phyloP scores from a whole-genome alignment of 1,139 yeast species.

The Pichia terricola region DNA sequence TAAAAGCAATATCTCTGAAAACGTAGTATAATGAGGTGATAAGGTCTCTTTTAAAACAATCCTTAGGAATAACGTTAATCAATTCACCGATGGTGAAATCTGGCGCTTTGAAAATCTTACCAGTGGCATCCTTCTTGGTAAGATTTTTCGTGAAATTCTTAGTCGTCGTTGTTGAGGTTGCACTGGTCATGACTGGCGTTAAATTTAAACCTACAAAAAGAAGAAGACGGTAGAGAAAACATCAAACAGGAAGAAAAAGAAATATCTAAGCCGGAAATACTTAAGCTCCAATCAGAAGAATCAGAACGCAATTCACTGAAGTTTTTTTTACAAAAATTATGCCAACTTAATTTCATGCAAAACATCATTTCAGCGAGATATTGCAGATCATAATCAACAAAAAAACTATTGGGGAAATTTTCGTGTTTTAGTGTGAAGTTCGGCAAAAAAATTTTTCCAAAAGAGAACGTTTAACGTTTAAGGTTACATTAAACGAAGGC shows the following conservation, averaged over 20 bases:
- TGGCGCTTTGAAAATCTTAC: constrained; percentile 62
- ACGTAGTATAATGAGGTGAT: constrained; percentile 53
- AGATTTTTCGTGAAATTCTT: constrained; percentile 9
- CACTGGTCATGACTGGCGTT: not conserved
- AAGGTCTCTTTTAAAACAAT: constrained; percentile 62
- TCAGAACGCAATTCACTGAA: no score
- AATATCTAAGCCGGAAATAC: not conserved
- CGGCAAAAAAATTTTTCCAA: no score
- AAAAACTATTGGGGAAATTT: no score
- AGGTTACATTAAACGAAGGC: no score
- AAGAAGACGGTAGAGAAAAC: not conserved
- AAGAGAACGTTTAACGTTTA: no score
- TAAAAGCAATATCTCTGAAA: constrained; percentile 49
- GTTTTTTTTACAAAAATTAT: no score
- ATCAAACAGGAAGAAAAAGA: not conserved
- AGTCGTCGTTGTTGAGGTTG: not conserved
- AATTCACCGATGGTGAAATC: constrained; percentile 68
- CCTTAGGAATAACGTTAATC: constrained; percentile 62
- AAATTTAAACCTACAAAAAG: not conserved
- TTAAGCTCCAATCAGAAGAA: not conserved
- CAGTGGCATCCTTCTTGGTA: constrained; percentile 50
- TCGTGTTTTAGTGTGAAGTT: no score
- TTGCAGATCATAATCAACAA: no score
- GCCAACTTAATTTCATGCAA: no score
- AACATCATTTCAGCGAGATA: no score